phyloP scores from a whole-genome alignment of 495 filamentous ascomycete species.

The Chaetomium cochliodes region DNA sequence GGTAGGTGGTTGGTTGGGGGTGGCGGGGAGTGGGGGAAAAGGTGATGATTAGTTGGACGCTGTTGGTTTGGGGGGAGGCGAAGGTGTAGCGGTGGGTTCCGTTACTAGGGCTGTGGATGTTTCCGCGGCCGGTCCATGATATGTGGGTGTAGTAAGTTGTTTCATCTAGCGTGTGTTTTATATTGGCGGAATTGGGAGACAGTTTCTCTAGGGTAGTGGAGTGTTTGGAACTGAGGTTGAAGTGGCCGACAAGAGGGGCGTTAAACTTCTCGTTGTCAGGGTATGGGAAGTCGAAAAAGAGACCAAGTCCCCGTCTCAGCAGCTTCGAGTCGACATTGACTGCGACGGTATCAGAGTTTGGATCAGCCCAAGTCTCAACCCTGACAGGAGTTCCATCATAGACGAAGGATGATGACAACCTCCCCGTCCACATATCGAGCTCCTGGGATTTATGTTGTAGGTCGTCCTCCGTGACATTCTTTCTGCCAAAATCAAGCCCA shows the following conservation, averaged over 20 bases:
- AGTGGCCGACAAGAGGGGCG: conserved; percentile 51
- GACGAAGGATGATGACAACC: conserved; percentile 46
- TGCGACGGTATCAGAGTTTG: conserved; percentile 48
- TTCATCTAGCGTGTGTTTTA: conserved; percentile 46
- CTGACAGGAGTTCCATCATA: conserved; percentile 41
- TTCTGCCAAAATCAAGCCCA: conserved; percentile 45
- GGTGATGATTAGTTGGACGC: conserved; percentile 34
- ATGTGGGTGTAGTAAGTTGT: conserved; percentile 47
- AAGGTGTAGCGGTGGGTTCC: conserved; percentile 50
- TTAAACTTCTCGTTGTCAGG: conserved; percentile 48
- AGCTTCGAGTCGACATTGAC: conserved; percentile 45
- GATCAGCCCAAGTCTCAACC: conserved; percentile 49
- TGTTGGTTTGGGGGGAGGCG: conserved; percentile 22
- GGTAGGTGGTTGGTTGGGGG: neutral
- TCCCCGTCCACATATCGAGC: conserved; percentile 52
- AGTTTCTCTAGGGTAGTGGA: conserved; percentile 36
- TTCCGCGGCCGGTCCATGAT: conserved; percentile 39
- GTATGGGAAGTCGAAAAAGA: conserved; percentile 56
- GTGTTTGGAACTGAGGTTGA: conserved; percentile 46
- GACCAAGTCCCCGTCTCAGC: conserved; percentile 38
- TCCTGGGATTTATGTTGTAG: conserved; percentile 43
- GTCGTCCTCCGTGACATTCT: conserved; percentile 43
- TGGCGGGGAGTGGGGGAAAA: conserved; percentile 32
- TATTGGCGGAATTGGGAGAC: conserved; percentile 36
- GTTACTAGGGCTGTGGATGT: conserved; percentile 35